Base-by-base conservation (phyloP, 2,329 filamentous ascomycete genomes). In the Colletotrichum camelliae region DNA sequence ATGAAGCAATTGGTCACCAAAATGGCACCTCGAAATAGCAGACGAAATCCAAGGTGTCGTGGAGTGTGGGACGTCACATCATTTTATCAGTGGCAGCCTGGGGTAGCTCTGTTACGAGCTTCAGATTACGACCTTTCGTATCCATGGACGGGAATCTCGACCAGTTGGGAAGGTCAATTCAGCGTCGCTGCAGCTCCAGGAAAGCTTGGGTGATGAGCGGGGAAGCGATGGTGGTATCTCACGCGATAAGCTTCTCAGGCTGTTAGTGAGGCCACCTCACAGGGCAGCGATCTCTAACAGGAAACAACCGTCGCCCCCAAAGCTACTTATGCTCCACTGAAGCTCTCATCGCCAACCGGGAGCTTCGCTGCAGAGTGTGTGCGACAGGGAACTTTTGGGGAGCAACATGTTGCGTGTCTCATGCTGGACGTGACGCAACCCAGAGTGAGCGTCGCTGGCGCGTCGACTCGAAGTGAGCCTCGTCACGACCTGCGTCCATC, bases 101-200 rank as follows among this genome's bases (percentile, higher is more conserved):
- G 66, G 67, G 35, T 37, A 71, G 67, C 67, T 69, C 24, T 69
- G n/a, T 21, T 15, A 16, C 18, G 35, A 55, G 43, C 43, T 52
- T 52, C 43, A 52, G 29, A 43, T 29, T 58, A 62, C 61, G 62
- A 57, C 27, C 29, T 29, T 24, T 61, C 48, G 37, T 66, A 43
- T 31, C 24, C 21, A 27, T 74, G 37, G 18, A 52, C 60, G 33
- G 7, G 10, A 35, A 57, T 43, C 58, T 74, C 64, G 65, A 74
- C 74, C 16, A 35, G 64, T 64, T 21, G 35, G 74, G 70, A 76
- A 76, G 65, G 74, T 76, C 74, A 48, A 69, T 65, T 31, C 43
- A 33, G 37, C 57, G 62, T 5, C 52, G 37, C 61, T 67, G 61
- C 62, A 67, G 61, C 72, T 33, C 12, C 55, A 37, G 29, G 57